Conservation (phyloP, 2,329 filamentous ascomycete species). For the Pestalotiopsis sp. region DNA sequence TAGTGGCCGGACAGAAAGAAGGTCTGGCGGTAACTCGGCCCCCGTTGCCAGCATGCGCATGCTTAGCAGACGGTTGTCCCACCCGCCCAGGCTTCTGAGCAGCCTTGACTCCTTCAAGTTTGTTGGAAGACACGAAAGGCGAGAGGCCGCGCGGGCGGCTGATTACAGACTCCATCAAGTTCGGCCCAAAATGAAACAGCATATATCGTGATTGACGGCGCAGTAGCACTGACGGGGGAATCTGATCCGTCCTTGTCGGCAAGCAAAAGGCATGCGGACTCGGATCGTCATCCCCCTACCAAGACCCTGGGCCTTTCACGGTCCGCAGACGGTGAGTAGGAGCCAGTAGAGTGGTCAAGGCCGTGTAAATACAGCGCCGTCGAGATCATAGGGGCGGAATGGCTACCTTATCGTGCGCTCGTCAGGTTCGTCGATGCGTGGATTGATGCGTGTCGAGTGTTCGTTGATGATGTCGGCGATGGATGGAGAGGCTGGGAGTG, state of each 20-base stretch:
- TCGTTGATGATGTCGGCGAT: neutral
- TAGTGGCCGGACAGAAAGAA: neutral
- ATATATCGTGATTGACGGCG: conserved; percentile 1
- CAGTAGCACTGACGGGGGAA: conserved; percentile 13
- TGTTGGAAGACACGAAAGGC: conserved; percentile 6
- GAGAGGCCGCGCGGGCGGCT: neutral
- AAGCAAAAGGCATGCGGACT: conserved; percentile 16
- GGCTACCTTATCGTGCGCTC: neutral
- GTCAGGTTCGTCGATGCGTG: neutral
- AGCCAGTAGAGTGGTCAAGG: conserved; percentile 11
- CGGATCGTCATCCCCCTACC: conserved; percentile 11
- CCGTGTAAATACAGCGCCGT: neutral
- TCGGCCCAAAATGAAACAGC: neutral
- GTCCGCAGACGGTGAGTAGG: conserved; percentile 13
- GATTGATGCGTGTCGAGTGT: neutral
- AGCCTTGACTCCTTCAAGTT: conserved; percentile 14
- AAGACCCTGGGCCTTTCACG: conserved; percentile 15
- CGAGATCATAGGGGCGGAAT: neutral
- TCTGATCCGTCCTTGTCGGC: conserved; percentile 9
- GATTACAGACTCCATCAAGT: neutral
- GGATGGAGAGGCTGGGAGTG: no score
- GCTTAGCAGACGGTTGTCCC: conserved; percentile 8
- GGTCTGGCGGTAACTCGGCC: conserved; percentile 10
- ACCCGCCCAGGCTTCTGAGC: conserved; percentile 17
- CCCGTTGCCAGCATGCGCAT: conserved; percentile 1